phyloP scores from a whole-genome alignment of 371 early-diverging fungal genomes.

The Dentiscutata heterogama region DNA sequence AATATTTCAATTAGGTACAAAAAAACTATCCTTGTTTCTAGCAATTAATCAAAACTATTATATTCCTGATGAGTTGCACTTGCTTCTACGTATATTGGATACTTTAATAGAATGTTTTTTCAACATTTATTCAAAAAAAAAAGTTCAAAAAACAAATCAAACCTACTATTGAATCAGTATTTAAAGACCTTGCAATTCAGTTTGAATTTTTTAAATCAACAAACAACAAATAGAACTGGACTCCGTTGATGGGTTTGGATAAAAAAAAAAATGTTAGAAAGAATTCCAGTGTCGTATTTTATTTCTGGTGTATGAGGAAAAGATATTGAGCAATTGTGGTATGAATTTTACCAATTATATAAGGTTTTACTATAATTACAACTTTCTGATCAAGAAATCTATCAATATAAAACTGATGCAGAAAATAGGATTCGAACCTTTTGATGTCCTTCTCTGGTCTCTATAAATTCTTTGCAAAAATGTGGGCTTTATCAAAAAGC shows the following conservation, averaged over 20 bases:
- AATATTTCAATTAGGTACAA: not conserved
- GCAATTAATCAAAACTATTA: not conserved
- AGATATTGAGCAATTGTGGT: too few relatives aligned
- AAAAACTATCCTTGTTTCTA: not conserved
- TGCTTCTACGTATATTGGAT: constrained; percentile 3
- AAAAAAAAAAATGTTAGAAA: constrained; percentile 4
- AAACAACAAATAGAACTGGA: not conserved
- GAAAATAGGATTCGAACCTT: not conserved
- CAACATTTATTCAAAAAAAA: constrained; percentile 11
- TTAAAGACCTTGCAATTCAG: not conserved
- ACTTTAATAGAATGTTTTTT: constrained; percentile 18
- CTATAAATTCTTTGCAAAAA: not conserved
- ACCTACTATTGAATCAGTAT: not conserved
- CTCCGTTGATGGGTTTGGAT: not conserved
- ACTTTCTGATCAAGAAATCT: not conserved
- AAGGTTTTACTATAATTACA: not conserved
- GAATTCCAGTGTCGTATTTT: not conserved
- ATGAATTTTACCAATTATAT: constrained; percentile 2
- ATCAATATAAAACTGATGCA: too few relatives aligned
- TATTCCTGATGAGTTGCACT: constrained; percentile 6
- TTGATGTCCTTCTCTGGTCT: not conserved
- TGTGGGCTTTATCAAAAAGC: not conserved
- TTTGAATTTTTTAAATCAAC: too few relatives aligned
- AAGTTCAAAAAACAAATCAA: constrained; percentile 8
- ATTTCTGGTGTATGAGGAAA: too few relatives aligned